Base-by-base conservation (phyloP, 2,329 filamentous ascomycete species). In the Pseudogymnoascus sp. region DNA sequence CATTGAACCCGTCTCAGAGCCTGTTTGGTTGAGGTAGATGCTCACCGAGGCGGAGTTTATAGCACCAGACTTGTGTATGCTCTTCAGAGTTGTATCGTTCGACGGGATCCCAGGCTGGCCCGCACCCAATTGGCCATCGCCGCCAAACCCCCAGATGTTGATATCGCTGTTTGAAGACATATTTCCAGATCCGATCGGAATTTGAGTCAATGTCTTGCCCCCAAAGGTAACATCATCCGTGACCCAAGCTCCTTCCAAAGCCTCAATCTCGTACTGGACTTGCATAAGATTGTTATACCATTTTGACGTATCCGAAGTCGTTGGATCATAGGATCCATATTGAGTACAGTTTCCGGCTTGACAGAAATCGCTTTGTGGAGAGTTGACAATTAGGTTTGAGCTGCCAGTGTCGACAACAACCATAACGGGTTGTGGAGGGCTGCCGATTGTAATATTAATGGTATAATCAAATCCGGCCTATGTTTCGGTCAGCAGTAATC, bases 91-190 rank as follows among this genome's bases (percentile, higher is more conserved):
- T 71, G 92, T 92, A 40, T 83, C 74, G 73, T 92, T 92, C 0
- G 82, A 62, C 3, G 74, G 63, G 62, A 77, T 73, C 5, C 80
- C 78, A 6, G 78, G 40, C 8, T 27, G 21, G 3, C 5, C 81
- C 65, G 83, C 79, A 60, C 80, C 80, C 45, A 89, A 84, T 68
- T 87, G 84, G 12, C 88, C 89, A 74, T 96, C 92, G 72, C 95
- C 94, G 66, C 80, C 73, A 0, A 81, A 72, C 72, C 96, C 96
- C 7, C 92, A 92, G 64, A 97, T 88, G 18, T 93, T 93, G 21
- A 97, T 74, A 42, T 97, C 90, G 37, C 90, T 90, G 72, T 95
- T 83, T 61, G 74, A 65, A 6, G 82, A 82, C 8, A 70, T 71
- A 70, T 91, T 90, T 40, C 88, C 89, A 64, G 92, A 79, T 64